These are phyloP conservation scores for Eucalyptus viminalis DNA, from an alignment of 345 rosid genomes.

Conservation along the genomic window DNA sequence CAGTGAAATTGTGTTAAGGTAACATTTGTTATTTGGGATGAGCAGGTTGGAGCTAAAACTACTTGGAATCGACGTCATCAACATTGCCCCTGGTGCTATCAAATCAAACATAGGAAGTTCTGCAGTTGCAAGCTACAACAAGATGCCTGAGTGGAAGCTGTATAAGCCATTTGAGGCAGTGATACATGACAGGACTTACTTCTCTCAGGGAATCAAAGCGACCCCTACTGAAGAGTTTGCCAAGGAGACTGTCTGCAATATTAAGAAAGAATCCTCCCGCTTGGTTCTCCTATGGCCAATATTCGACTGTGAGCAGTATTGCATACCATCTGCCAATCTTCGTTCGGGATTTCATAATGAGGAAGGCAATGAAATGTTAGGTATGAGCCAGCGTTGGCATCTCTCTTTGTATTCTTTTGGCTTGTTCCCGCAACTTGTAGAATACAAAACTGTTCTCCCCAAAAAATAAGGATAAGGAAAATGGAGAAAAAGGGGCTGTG, in stretches of 20 bases:
- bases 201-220: slow-evolving; percentile 43
- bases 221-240: slow-evolving; percentile 82
- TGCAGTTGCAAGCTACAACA: slow-evolving; percentile 34
- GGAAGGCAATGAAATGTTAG: slow-evolving; percentile 30
- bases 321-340: slow-evolving; percentile 60
- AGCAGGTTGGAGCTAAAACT: slow-evolving; percentile 70
- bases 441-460: background rate
- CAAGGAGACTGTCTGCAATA: slow-evolving; percentile 39
- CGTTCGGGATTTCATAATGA: slow-evolving; percentile 41
- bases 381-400: background rate
- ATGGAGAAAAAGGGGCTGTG: background rate
- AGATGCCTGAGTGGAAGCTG: slow-evolving; percentile 73
- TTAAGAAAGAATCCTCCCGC: slow-evolving; percentile 58
- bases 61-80: slow-evolving; percentile 67
- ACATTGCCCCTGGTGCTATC: slow-evolving; percentile 72
- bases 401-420: background rate
- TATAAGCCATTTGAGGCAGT: slow-evolving; percentile 58
- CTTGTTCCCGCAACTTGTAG: background rate
- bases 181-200: slow-evolving; percentile 39
- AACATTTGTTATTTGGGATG: background rate
- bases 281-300: slow-evolving; percentile 66
- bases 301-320: slow-evolving; percentile 38
- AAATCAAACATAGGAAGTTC: slow-evolving; percentile 65
- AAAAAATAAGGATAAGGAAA: background rate
- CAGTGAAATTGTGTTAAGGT: background rate